Base-by-base conservation (phyloP, 164 flowering plant species). In the Vitis amurensis region DNA sequence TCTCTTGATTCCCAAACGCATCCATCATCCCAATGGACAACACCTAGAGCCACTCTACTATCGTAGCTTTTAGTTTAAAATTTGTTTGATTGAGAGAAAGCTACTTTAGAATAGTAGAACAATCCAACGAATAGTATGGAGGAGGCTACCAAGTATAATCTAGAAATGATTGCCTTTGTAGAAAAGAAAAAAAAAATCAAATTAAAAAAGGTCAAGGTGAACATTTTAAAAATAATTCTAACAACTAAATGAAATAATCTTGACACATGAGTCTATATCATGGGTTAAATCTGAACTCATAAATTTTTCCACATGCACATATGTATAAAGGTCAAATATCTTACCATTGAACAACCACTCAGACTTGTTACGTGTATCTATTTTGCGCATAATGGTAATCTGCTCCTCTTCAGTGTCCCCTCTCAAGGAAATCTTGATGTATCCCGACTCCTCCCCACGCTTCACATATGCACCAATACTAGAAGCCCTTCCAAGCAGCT, bases 401-500 rank as follows among this genome's bases (percentile, higher is more conserved):
- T 67, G 63, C 64, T 89, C 91, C 37, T 82, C 89, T 47, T 73
- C 50, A 16, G 82, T 59, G 19, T 81, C 72, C 50, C 97, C 97
- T 81, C 86, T 87, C 79, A 95, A 68, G 10, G 86, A 70, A 71
- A 95, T 93, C 76, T 82, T 89, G 31, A 90, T 71, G 71, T 78
- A 83, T 9, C 97, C 98, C 27, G 89, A 84, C 51, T 85, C 91
- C 83, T 91, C 92, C 55, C 98, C 99, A 68, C 98, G 89, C 72
- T 91, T 93, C 55, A 95, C 99, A 84, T 68, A 95, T 6, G 99
- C 99, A 9, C 97, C 98, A 80, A 93, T 59, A 73, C 87, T 91
- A n/a, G 89, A 71, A 15, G 99, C 97, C 72, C 99, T 84, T n/a
- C 99, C 99, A 67, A 93, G 88, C 52, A 90, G 79, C 98, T 94